These are phyloP conservation scores for Amaranthus tricolor DNA, from an alignment of 179 eudicot genomes.

Conservation along the genomic window DNA sequence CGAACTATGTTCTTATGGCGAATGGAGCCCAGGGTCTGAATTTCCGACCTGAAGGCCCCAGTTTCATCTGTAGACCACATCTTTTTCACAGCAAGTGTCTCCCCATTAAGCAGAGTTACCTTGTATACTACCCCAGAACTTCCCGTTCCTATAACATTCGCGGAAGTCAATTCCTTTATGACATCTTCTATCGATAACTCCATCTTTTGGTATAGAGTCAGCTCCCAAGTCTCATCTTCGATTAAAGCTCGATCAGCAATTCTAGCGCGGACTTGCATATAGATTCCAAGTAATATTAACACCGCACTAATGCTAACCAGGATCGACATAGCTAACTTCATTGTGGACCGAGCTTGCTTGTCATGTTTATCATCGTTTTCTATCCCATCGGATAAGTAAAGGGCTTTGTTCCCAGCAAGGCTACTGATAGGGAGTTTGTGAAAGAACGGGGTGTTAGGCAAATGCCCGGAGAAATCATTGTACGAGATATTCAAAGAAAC, in stretches of 20 bases:
- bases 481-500: conserved; percentile 76
- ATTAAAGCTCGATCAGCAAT: conserved; percentile 24
- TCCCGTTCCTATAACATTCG: conserved; percentile 89
- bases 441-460: conserved; percentile 81
- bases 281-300: conserved; percentile 58
- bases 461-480: conserved; percentile 75
- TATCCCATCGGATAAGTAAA: conserved; percentile 47
- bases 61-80: conserved; percentile 81
- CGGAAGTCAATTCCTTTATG: conserved; percentile 54
- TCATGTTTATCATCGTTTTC: conserved; percentile 29
- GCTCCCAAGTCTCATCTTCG: conserved; percentile 62
- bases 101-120: conserved; percentile 67
- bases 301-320: conserved; percentile 69
- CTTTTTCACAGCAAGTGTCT: conserved; percentile 76
- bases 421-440: conserved; percentile 61
- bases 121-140: conserved; percentile 93
- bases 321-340: conserved; percentile 75
- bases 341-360: conserved; percentile 37
- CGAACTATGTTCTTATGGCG: conserved; percentile 83
- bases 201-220: conserved; percentile 83
- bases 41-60: conserved; percentile 77
- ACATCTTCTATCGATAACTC: conserved; percentile 72
- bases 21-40: conserved; percentile 73
- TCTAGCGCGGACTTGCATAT: conserved; percentile 51
- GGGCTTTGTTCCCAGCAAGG: conserved; percentile 62